Conservation (phyloP, 1,284 basidiomycete genomes). For the Rhodotorula mucilaginosa region DNA sequence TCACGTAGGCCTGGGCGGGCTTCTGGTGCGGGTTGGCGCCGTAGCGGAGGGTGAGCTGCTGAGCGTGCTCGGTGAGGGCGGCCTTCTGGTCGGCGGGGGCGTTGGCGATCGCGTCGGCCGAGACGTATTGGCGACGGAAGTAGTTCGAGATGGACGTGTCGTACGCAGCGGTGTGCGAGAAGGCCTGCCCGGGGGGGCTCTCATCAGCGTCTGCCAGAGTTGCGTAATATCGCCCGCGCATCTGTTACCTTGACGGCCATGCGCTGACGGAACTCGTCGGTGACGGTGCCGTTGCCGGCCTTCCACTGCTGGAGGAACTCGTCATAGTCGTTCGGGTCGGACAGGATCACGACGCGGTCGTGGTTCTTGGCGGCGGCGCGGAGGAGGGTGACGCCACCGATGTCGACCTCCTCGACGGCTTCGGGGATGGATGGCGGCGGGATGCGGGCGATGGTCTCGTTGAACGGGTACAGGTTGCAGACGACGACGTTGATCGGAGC, state of each 20-base stretch:
- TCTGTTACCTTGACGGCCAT: slow-evolving; percentile 71
- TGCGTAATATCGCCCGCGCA: background rate
- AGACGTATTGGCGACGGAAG: slow-evolving; percentile 93
- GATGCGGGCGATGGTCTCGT: slow-evolving; percentile 75
- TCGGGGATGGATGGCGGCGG: slow-evolving; percentile 85
- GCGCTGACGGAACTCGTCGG: slow-evolving; percentile 67
- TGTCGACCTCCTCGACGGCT: slow-evolving; percentile 98
- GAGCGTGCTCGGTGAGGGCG: slow-evolving; percentile 61
- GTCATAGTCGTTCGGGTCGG: slow-evolving; percentile 89
- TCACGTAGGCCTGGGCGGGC: slow-evolving; percentile 94
- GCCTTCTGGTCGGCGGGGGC: slow-evolving; percentile 61
- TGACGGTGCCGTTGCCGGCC: slow-evolving; percentile 65
- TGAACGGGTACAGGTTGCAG: slow-evolving; percentile 99
- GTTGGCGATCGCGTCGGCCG: slow-evolving; percentile 59
- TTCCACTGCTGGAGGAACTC: slow-evolving; percentile 76
- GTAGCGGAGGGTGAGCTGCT: slow-evolving; percentile 84
- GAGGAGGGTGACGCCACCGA: slow-evolving; percentile 95
- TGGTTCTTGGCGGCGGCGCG: slow-evolving; percentile 99
- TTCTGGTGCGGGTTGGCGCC: slow-evolving; percentile 99
- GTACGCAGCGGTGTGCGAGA: slow-evolving; percentile 92
- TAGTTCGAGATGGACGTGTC: slow-evolving; percentile 95
- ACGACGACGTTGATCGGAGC: slow-evolving; percentile 90
- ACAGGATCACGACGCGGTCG: slow-evolving; percentile 84
- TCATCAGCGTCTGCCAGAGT: background rate
- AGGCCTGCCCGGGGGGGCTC: slow-evolving; percentile 58